Evolutionary conservation across 257 asterid species (phyloP), one percentile per base, ranked within the genome.

Genomic region (Datura wrightii): DNA sequence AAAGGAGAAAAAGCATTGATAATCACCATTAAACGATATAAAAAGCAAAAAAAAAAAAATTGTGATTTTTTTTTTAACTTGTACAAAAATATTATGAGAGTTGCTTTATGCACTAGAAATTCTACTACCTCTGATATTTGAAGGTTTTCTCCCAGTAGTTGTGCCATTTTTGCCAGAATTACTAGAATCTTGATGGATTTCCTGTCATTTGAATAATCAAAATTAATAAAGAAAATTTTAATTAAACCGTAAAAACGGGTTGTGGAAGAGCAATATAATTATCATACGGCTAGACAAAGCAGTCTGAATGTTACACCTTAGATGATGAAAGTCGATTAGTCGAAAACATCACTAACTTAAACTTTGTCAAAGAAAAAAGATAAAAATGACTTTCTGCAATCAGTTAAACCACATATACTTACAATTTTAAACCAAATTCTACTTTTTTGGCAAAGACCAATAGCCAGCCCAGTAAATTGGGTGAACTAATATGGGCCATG

Each of bases 101-200:
- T 31, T 76, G 14, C 18, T 31, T 76, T 76, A 76, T 50, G 60
- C 24, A 31, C 46, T 34, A 50, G 46, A 18, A 9, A 81, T 42
- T 39, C 72, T 81, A 46, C 84, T 81, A 10, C 78, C 59, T 65
- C 84, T 81, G 39, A 81, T 44, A 37, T 81, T 81, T 59, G 76
- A 60, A 13, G 84, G 60, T 60, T 81, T 81, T 81, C 84, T 81
- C 72, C 59, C 48, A 5, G 76, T 58, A 8, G 11, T 14, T 46
- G 24, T 59, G 74, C 76, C 84, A 81, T 59, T 60, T 81, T 60
- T 81, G 42, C 72, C 7, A 9, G 46, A 59, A 60, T 81, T 42
- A 58, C 15, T 24, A 11, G 55, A 13, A 15, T 81, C 36, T 81
- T 50, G 74, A 58, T 50, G 59, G 10, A 44, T 60, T 44, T 81